Conservation (phyloP, 148 eudicot genomes). For the Chenopodium suecicum region DNA sequence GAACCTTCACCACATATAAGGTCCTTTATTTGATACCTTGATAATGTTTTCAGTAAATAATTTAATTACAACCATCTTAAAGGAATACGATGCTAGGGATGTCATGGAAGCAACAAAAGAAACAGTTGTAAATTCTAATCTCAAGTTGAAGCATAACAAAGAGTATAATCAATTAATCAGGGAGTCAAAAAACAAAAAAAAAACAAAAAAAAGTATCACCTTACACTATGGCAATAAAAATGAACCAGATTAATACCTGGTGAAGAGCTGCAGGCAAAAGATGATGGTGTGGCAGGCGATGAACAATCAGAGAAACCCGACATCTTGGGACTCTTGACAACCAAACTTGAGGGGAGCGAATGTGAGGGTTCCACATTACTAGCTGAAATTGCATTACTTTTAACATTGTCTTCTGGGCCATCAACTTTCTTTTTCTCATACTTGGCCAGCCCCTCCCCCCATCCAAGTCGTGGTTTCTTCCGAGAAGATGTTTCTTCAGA, state of each 20-base stretch:
- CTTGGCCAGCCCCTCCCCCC: conserved; percentile 98
- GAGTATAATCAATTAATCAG: neutral
- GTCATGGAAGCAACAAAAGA: neutral
- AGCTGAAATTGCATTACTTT: conserved; percentile 26
- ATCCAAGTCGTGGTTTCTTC: conserved; percentile 88
- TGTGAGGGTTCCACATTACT: conserved; percentile 40
- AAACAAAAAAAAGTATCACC: neutral
- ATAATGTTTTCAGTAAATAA: too few species aligned
- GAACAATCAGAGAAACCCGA: conserved; percentile 56
- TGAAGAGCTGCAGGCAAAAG: conserved; percentile 75
- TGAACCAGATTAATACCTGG: conserved; percentile 53
- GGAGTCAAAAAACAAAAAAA: too few species aligned
- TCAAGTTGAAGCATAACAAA: neutral
- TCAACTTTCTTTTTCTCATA: conserved; percentile 85
- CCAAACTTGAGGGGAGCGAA: conserved; percentile 37
- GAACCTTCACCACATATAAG: too few species aligned
- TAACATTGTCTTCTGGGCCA: conserved; percentile 51
- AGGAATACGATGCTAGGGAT: neutral
- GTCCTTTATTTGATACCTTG: too few species aligned
- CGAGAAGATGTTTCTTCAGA: conserved; percentile 59
- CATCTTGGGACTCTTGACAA: conserved; percentile 59
- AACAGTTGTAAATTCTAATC: neutral
- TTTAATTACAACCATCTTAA: neutral
- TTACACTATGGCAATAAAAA: neutral
- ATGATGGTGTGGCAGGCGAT: conserved; percentile 84